phyloP scores from a whole-genome alignment of 2,329 filamentous ascomycete species.

The Aspergillus nomiae region DNA sequence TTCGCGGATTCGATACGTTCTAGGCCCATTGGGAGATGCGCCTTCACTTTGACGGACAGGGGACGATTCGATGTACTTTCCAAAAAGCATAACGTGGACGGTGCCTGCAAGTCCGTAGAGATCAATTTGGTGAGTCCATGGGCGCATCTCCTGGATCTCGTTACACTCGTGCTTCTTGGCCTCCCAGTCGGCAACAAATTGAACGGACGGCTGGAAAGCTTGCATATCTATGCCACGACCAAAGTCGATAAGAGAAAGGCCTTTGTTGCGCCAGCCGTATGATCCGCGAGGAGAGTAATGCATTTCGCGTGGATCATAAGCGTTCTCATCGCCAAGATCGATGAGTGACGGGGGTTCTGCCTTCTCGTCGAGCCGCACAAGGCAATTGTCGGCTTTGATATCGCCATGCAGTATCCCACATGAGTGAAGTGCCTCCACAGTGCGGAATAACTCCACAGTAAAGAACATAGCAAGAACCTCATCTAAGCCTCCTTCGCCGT shows the following conservation, averaged over 20 bases:
- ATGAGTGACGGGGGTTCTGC: conserved; percentile 32
- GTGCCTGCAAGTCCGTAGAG: conserved; percentile 90
- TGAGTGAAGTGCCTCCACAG: conserved; percentile 80
- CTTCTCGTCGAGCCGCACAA: conserved; percentile 73
- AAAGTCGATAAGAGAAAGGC: conserved; percentile 89
- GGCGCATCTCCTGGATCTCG: conserved; percentile 90
- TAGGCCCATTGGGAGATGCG: conserved; percentile 34
- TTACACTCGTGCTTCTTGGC: conserved; percentile 84
- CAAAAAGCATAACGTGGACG: conserved; percentile 86
- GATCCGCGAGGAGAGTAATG: conserved; percentile 74
- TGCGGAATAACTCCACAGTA: conserved; percentile 84
- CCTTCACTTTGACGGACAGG: conserved; percentile 29
- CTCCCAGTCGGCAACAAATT: conserved; percentile 96
- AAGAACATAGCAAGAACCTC: conserved; percentile 95
- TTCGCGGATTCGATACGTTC: conserved; percentile 79
- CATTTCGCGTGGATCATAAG: conserved; percentile 31
- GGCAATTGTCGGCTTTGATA: conserved; percentile 92
- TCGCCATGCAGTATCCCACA: conserved; percentile 86
- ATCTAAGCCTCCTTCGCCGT: conserved; percentile 71
- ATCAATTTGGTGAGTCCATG: conserved; percentile 98
- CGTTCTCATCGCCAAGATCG: conserved; percentile 27
- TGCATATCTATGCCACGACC: conserved; percentile 93
- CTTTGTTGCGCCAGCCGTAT: conserved; percentile 77
- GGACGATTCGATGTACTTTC: conserved; percentile 86
- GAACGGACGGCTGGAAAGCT: conserved; percentile 72